Evolutionary conservation across 441 rosid genomes (phyloP), one percentile per base, ranked within the genome.

Genomic region (Erysimum cheiri): DNA sequence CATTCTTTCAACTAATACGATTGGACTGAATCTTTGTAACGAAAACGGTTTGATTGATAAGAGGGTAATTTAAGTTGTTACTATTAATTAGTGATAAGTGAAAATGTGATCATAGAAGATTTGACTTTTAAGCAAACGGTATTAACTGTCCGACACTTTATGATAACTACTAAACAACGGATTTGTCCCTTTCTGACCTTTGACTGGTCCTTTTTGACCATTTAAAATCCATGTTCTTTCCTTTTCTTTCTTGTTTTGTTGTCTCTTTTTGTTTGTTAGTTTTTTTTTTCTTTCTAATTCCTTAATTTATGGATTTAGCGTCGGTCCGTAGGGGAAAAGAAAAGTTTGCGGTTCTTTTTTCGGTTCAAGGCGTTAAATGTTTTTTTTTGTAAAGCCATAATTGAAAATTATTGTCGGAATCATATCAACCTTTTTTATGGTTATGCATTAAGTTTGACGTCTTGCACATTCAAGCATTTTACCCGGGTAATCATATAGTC

Each of bases 121-220:
- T 64, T 64, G 71, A 75, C 79, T 66, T 73, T n/a, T 40, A 49
- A 50, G 39, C 55, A 70, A 75, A 75, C 79, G 75, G 79, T 70
- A 70, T 70, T 69, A 75, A 70, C 79, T 69, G 79, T 70, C 79
- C 71, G 71, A 70, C 75, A 70, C 79, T 70, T 63, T 57, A 48
- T 24, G 70, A 63, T 63, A 49, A 69, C 71, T 39, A 63, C 61
- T n/a, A 62, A 39, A 75, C 70, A 69, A 75, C 66, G 57, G 67
- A 50, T 75, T 58, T 75, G 67, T 64, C 41, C 54, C 62, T 69
- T 69, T 69, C 54, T 56, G 70, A 75, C 62, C 63, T 40, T 64
- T 70, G 79, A 75, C 75, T 50, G 67, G 67, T 54, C 64, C 71
- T 62, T 69, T 70, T 70, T 70, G 75, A 75, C 78, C 75, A 48